Percentiles rank a stretch among this genome's conserved stretches.
Conservation (phyloP, 805 yeast species). For the Starmerella roubikii region DNA sequence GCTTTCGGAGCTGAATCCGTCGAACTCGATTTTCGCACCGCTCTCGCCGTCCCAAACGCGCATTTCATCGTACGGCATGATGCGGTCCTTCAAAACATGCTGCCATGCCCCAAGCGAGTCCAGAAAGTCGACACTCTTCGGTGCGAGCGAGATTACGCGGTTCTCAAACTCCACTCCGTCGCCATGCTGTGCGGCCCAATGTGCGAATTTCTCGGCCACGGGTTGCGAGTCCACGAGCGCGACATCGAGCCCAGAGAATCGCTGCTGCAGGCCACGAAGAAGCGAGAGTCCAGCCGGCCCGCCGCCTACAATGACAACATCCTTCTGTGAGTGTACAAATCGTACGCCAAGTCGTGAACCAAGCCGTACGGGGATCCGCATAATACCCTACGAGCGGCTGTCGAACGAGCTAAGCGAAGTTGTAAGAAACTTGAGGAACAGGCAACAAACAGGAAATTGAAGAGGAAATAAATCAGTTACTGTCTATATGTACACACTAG, state of each 20-base stretch:
- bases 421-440: too few species aligned
- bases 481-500: too few species aligned
- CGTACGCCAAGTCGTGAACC: neutral
- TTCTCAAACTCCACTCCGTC: constrained; percentile 47
- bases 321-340: constrained; percentile 25
- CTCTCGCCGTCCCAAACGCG: constrained; percentile 78
- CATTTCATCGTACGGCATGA: constrained; percentile 67
- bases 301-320: constrained; percentile 83
- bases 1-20: constrained; percentile 32
- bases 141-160: constrained; percentile 76
- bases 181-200: constrained; percentile 30
- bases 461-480: neutral
- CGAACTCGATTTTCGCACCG: constrained; percentile 58
- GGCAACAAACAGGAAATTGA: too few species aligned
- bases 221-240: constrained; percentile 63
- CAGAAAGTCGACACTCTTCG: constrained; percentile 56
- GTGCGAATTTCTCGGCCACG: constrained; percentile 35
- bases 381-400: too few species aligned
- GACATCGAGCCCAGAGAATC: constrained; percentile 45
- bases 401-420: neutral
- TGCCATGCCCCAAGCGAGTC: constrained; percentile 66
- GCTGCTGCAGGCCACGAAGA: constrained; percentile 56
- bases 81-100: constrained; percentile 51
- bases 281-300: constrained; percentile 94
- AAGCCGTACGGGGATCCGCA: too few species aligned